Evolutionary conservation across 2,329 filamentous ascomycete species (phyloP).

Genomic region (Coleophoma cylindrospora): DNA sequence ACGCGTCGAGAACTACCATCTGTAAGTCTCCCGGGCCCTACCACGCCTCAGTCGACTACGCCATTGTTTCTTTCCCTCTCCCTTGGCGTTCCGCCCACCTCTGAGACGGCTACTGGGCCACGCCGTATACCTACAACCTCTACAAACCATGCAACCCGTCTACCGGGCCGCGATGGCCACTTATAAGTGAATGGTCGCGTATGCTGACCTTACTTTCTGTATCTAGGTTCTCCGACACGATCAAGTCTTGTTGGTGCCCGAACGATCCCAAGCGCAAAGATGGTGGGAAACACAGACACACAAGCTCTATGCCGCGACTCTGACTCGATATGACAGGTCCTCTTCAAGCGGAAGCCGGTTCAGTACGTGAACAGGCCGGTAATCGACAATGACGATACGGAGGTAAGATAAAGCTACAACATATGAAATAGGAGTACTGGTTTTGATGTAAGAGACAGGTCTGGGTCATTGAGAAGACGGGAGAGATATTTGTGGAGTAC

Average conservation of each 20-base stretch:
- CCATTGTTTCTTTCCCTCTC: constrained; percentile 10
- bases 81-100: constrained; percentile 5
- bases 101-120: background rate
- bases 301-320: background rate
- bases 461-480: constrained; percentile 86
- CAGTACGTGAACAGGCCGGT: constrained; percentile 68
- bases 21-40: constrained; percentile 18
- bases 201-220: constrained; percentile 1
- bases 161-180: too few relatives aligned
- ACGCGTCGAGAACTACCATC: constrained; percentile 22
- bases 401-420: constrained; percentile 52
- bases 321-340: constrained; percentile 54
- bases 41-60: constrained; percentile 5
- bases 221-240: constrained; percentile 12
- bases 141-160: too few relatives aligned
- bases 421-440: constrained; percentile 6
- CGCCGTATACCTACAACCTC: background rate
- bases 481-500: constrained; percentile 84
- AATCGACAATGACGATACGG: constrained; percentile 74
- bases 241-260: constrained; percentile 6
- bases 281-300: constrained; percentile 15
- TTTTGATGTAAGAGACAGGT: constrained; percentile 52
- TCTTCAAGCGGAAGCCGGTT: constrained; percentile 95
- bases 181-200: too few relatives aligned
- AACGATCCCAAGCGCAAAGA: constrained; percentile 12